Percentiles rank a stretch among this genome's conserved stretches.
Evolutionary conservation across 352 stramenopile genomes (phyloP).

Genomic region (Phytophthora sp.): DNA sequence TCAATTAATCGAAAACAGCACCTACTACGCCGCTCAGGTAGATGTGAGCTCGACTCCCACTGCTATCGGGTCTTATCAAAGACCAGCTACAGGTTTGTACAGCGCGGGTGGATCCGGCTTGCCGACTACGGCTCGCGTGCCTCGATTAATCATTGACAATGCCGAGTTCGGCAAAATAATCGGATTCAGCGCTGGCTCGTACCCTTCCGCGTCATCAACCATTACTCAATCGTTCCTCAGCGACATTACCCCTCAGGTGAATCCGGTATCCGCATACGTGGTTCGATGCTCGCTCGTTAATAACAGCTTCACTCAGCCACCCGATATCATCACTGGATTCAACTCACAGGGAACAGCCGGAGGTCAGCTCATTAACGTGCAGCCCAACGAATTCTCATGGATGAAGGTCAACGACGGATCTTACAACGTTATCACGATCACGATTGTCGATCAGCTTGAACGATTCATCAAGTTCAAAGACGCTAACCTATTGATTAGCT

Average conservation of each 20-base stretch:
- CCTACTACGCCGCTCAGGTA: conserved; percentile 5
- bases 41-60: background rate
- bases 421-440: background rate
- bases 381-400: conserved; percentile 1
- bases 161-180: background rate
- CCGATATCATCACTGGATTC: conserved; percentile 2
- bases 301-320: background rate
- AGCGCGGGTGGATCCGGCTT: conserved; percentile 15
- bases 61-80: background rate
- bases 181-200: background rate
- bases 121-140: background rate
- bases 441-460: conserved; percentile 11
- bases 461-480: background rate
- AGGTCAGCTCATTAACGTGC: background rate
- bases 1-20: background rate
- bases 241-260: background rate
- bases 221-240: background rate
- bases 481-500: background rate
- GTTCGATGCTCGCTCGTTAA: conserved; percentile 6
- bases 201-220: background rate
- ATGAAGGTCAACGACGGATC: background rate
- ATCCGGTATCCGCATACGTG: background rate
- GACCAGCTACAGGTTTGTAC: conserved; percentile 8
- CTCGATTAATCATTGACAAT: conserved; percentile 6
- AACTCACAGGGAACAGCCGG: background rate